A percentile compares a stretch with the other conserved stretches of the same genome.
These are phyloP conservation scores for Arthrinium phaeospermum DNA, from an alignment of 2,329 filamentous ascomycete genomes.

Conservation along the genomic window DNA sequence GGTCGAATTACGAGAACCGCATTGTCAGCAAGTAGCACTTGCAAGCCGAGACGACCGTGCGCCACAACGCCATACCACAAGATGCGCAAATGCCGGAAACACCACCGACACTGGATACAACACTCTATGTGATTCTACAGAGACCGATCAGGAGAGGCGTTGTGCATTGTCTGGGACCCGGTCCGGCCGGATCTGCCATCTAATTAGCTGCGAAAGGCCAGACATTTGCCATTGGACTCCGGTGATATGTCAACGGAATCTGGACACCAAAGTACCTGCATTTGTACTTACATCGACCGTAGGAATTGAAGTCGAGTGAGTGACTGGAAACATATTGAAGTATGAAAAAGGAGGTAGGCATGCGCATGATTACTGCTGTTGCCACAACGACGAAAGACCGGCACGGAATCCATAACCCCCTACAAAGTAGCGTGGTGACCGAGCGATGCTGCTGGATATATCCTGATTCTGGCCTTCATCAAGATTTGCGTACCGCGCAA, in stretches of 20 bases:
- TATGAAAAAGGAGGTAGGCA: neutral
- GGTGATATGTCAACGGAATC: constrained; percentile 28
- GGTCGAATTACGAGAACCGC: constrained; percentile 45
- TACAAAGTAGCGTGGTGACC: constrained; percentile 21
- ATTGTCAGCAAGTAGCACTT: constrained; percentile 46
- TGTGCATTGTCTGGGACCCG: constrained; percentile 45
- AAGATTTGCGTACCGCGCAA: constrained; percentile 42
- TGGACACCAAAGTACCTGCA: constrained; percentile 20
- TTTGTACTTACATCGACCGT: constrained; percentile 36
- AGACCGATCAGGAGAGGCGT: constrained; percentile 37
- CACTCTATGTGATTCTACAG: constrained; percentile 45
- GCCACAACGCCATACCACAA: constrained; percentile 38
- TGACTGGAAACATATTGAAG: constrained; percentile 25
- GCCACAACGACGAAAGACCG: constrained; percentile 39
- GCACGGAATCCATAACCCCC: constrained; percentile 32
- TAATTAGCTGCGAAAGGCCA: constrained; percentile 25
- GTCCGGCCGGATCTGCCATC: constrained; percentile 31
- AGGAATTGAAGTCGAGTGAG: constrained; percentile 32
- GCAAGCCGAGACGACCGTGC: constrained; percentile 44
- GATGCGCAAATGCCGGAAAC: constrained; percentile 41
- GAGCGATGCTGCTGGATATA: constrained; percentile 27
- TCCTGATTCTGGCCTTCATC: constrained; percentile 36
- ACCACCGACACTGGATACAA: constrained; percentile 43
- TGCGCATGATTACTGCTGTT: constrained; percentile 24
- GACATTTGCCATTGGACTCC: constrained; percentile 38